Evolutionary conservation across 1,284 basidiomycete genomes (phyloP).

Genomic region (Gymnopus androsaceus): DNA sequence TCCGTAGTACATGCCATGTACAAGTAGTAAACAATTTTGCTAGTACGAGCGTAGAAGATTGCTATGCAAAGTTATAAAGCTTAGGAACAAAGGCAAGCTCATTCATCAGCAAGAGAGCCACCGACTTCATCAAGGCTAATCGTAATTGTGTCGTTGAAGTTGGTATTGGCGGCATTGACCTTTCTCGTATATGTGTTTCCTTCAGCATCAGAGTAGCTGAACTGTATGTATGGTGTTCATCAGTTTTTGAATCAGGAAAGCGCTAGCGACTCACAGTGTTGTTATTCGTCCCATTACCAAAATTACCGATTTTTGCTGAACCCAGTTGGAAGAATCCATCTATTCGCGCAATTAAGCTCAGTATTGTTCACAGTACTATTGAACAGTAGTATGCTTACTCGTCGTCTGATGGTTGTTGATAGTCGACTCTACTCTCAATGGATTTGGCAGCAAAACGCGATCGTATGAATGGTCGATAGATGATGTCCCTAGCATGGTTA

Average conservation of each 20-base stretch:
- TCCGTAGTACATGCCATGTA: too few species aligned
- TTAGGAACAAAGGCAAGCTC: too few species aligned
- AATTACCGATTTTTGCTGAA: conserved; percentile 43
- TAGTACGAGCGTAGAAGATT: background rate
- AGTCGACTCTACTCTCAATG: conserved; percentile 14
- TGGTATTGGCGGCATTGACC: conserved; percentile 50
- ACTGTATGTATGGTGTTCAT: conserved; percentile 22
- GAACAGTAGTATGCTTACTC: conserved; percentile 28
- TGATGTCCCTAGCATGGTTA: conserved; percentile 12
- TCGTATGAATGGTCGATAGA: conserved; percentile 22
- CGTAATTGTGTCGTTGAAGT: conserved; percentile 55
- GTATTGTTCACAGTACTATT: background rate
- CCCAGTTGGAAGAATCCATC: conserved; percentile 57
- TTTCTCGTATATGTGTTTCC: conserved; percentile 65
- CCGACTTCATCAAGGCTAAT: conserved; percentile 49
- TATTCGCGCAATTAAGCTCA: conserved; percentile 23
- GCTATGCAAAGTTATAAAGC: too few species aligned
- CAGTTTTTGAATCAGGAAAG: background rate
- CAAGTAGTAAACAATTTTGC: too few species aligned
- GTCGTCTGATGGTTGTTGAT: conserved; percentile 27
- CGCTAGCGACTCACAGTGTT: conserved; percentile 40
- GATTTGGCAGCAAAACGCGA: conserved; percentile 17
- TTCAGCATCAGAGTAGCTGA: conserved; percentile 57
- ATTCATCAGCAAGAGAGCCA: conserved; percentile 44
- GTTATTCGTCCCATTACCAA: conserved; percentile 68